Percentiles rank a stretch among this genome's conserved stretches.
phyloP scores from a whole-genome alignment of 129 eudicot genomes.

The Lactuca sativa region DNA sequence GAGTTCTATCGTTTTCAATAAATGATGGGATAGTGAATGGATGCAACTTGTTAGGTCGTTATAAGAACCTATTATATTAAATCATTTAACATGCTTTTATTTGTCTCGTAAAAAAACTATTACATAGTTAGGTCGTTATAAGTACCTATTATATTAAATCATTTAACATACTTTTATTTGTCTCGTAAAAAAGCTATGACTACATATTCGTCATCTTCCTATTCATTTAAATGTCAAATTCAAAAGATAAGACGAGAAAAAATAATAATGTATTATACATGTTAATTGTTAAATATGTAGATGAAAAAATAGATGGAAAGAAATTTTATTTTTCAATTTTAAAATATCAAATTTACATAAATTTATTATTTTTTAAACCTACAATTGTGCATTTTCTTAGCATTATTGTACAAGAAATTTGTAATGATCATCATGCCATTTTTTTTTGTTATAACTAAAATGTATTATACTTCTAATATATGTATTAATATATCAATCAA shows the following conservation, averaged over 20 bases:
- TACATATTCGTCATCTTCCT: no score
- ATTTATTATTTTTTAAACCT: not conserved
- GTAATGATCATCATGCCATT: not conserved
- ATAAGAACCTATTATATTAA: not conserved
- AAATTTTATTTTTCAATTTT: no score
- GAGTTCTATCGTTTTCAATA: slow-evolving; percentile 14
- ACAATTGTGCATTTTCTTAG: not conserved
- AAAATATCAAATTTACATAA: no score
- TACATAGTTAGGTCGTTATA: slow-evolving; percentile 8
- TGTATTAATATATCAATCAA: no score
- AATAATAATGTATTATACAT: no score
- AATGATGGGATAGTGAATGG: slow-evolving; percentile 6
- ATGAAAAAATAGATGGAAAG: no score
- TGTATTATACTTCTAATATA: no score
- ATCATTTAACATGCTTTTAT: slow-evolving; percentile 1
- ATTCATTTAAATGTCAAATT: no score
- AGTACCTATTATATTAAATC: not conserved
- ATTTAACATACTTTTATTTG: slow-evolving; percentile 5
- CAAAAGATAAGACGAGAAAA: no score
- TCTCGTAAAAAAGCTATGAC: no score
- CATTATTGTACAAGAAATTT: not conserved
- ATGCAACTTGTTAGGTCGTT: slow-evolving; percentile 17
- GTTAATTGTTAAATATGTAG: no score
- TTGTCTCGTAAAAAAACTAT: not conserved
- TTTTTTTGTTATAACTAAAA: no score